Evolutionary conservation across 2,329 filamentous ascomycete species (phyloP).

Genomic region (Cadophora sp.): DNA sequence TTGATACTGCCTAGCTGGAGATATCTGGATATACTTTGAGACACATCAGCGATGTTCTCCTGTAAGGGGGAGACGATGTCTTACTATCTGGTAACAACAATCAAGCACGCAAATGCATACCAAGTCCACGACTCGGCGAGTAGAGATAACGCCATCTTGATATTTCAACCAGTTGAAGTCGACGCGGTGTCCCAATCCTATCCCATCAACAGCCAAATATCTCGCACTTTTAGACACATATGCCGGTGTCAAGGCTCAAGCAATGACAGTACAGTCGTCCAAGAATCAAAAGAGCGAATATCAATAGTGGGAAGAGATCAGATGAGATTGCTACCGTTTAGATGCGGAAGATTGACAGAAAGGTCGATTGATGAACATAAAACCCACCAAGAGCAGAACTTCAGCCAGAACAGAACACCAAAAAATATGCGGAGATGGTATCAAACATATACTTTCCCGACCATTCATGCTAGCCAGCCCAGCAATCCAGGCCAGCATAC

Average conservation of each 20-base stretch:
- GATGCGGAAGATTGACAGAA: not conserved
- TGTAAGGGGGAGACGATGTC: conserved; percentile 26
- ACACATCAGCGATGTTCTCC: not conserved
- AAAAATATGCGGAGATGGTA: conserved; percentile 2
- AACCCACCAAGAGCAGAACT: not conserved
- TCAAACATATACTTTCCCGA: conserved; percentile 4
- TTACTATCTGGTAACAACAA: conserved; percentile 51
- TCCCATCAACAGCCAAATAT: not conserved
- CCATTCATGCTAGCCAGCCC: not conserved
- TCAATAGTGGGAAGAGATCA: not conserved
- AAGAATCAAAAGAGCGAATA: not conserved
- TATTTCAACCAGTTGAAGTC: not conserved
- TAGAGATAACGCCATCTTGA: conserved; percentile 22
- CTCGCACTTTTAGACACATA: not conserved
- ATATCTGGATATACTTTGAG: conserved; percentile 47
- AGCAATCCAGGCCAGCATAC: not conserved
- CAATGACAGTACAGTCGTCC: not conserved
- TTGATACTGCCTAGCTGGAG: conserved; percentile 52
- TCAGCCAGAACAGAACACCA: not conserved
- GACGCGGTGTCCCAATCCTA: not conserved
- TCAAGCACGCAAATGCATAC: conserved; percentile 50
- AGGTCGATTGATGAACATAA: not conserved
- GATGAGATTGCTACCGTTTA: not conserved
- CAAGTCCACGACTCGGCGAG: conserved; percentile 52
- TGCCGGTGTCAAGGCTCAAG: not conserved